Conservation (phyloP, 2,329 filamentous ascomycete species). For the Ophiostoma ips region DNA sequence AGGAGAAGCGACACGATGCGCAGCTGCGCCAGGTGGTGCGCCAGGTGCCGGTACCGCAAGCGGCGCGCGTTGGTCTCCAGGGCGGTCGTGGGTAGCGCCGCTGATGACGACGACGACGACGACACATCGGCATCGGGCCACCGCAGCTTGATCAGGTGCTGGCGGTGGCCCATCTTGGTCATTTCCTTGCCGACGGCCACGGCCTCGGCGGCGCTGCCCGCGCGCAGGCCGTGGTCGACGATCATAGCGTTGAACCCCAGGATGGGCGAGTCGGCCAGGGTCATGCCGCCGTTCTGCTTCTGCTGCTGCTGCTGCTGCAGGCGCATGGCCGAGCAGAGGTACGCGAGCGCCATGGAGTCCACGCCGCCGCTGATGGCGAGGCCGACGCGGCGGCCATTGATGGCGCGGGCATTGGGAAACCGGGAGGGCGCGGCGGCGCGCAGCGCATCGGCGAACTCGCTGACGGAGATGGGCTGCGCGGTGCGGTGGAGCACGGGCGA, state of each 20-base stretch:
- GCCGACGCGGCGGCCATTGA: slow-evolving; percentile 28
- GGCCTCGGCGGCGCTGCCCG: slow-evolving; percentile 39
- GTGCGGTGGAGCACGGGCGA: slow-evolving; percentile 24
- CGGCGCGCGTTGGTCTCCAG: slow-evolving; percentile 66
- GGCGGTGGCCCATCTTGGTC: slow-evolving; percentile 21
- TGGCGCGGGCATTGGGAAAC: slow-evolving; percentile 28
- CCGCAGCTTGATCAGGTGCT: slow-evolving; percentile 22
- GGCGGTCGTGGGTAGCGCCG: slow-evolving; percentile 31
- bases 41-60: slow-evolving; percentile 60
- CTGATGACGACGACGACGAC: too few relatives aligned
- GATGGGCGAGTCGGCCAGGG: slow-evolving; percentile 32
- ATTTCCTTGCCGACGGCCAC: slow-evolving; percentile 27
- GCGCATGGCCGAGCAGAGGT: slow-evolving; percentile 37
- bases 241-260: slow-evolving; percentile 31
- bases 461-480: slow-evolving; percentile 24
- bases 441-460: slow-evolving; percentile 35
- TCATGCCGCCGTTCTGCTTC: slow-evolving; percentile 16
- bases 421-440: slow-evolving; percentile 34
- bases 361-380: slow-evolving; percentile 85
- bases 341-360: slow-evolving; percentile 93
- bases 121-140: slow-evolving; percentile 28
- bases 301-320: background rate
- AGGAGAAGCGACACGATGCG: slow-evolving; percentile 51
- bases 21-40: slow-evolving; percentile 38
- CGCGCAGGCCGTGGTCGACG: slow-evolving; percentile 44